Percentiles rank a stretch among this genome's conserved stretches.
These are phyloP conservation scores for Fusarium anthophilum DNA, from an alignment of 2,329 filamentous ascomycete genomes.

Conservation along the genomic window DNA sequence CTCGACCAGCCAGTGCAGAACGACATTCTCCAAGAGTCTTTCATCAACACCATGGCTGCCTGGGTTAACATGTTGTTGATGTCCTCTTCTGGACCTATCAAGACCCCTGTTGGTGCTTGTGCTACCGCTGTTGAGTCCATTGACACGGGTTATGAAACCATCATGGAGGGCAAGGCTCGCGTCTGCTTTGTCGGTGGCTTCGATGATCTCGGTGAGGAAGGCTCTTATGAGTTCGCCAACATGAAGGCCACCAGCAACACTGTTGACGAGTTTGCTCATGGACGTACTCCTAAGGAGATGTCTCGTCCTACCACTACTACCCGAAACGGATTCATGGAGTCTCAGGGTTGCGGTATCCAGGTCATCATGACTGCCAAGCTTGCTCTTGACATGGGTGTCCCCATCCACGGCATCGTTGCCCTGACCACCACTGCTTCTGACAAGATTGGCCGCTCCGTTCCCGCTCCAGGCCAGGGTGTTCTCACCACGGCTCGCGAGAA, in stretches of 20 bases:
- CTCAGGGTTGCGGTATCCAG: constrained; percentile 97
- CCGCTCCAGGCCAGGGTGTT: constrained; percentile 95
- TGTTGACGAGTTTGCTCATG: constrained; percentile 94
- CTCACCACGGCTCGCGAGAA: constrained; percentile 94
- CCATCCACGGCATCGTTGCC: constrained; percentile 93
- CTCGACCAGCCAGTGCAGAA: constrained; percentile 98
- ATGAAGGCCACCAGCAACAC: constrained; percentile 99
- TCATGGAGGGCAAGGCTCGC: constrained; percentile 96
- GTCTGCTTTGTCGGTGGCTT: constrained; percentile 98
- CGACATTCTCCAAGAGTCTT: constrained; percentile 98
- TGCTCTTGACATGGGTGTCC: constrained; percentile 97
- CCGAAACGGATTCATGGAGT: constrained; percentile 98
- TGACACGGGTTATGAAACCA: constrained; percentile 98
- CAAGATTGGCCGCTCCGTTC: constrained; percentile 98
- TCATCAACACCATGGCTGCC: constrained; percentile 99
- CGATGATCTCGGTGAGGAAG: constrained; percentile 99
- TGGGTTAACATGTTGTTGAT: constrained; percentile 99
- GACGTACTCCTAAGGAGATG: constrained; percentile 96
- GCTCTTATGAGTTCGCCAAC: constrained; percentile 99
- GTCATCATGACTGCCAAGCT: constrained; percentile 98
- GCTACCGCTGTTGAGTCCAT: constrained; percentile 97
- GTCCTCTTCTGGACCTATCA: constrained; percentile 97
- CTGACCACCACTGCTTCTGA: constrained; percentile 96
- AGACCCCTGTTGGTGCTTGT: constrained; percentile 97
- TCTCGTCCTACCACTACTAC: constrained; percentile 97